Evolutionary conservation across 345 rosid species (phyloP).

Genomic region (Ceriops zippeliana): DNA sequence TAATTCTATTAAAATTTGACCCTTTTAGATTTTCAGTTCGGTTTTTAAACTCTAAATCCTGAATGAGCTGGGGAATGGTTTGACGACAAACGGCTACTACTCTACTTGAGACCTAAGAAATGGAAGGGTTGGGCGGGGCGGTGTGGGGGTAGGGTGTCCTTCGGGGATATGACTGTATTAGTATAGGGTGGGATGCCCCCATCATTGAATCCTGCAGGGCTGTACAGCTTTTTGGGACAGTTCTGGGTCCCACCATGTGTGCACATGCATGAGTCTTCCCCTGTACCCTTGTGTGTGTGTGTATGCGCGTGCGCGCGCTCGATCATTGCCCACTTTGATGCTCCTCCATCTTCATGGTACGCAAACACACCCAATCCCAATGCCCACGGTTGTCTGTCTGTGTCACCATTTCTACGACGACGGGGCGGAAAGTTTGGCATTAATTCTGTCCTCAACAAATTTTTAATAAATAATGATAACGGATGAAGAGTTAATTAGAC

Average conservation of each 20-base stretch:
- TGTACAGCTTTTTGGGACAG: neutral
- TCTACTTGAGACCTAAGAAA: neutral
- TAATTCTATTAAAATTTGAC: no score
- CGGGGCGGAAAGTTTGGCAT: no score
- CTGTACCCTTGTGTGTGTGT: neutral
- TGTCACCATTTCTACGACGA: no score
- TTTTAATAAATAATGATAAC: no score
- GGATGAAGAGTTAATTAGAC: no score
- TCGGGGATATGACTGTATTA: neutral
- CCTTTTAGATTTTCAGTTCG: no score
- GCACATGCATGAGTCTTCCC: neutral
- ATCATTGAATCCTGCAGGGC: neutral
- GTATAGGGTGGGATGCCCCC: neutral
- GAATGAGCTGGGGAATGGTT: neutral
- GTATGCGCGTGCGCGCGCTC: constrained; percentile 19
- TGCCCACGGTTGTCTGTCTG: neutral
- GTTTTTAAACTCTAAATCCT: no score
- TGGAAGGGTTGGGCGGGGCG: neutral
- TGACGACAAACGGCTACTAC: neutral
- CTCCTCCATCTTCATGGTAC: neutral
- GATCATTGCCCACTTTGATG: neutral
- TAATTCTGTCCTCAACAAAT: no score
- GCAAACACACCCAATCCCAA: neutral
- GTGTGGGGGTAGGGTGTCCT: no score
- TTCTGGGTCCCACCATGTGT: neutral